Percentiles rank a stretch among this genome's conserved stretches.
Evolutionary conservation across 257 asterid species (phyloP).

Genomic region (Capsicum chinense): DNA sequence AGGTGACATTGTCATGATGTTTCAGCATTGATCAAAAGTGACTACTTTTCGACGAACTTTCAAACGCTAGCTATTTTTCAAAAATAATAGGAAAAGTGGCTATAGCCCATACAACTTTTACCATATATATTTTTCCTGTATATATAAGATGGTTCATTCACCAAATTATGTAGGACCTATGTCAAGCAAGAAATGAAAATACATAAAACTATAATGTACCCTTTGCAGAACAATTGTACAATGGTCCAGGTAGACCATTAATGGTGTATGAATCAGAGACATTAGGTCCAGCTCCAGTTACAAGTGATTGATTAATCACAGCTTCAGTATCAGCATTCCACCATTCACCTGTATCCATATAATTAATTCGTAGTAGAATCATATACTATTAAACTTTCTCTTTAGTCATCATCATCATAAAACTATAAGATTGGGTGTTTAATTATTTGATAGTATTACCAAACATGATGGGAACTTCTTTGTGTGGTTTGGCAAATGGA

Average conservation of each 20-base stretch:
- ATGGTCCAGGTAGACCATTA: conserved; percentile 66
- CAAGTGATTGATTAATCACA: conserved; percentile 56
- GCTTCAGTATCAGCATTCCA: conserved; percentile 64
- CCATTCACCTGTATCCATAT: conserved; percentile 60
- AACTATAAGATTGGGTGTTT: background rate
- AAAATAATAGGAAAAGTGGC: background rate
- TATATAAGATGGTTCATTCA: background rate
- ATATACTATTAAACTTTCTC: background rate
- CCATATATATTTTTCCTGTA: too few relatives aligned
- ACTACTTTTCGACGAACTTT: too few relatives aligned
- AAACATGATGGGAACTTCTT: conserved; percentile 59
- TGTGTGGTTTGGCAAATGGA: conserved; percentile 66
- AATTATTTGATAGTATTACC: conserved; percentile 43
- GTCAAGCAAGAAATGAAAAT: background rate
- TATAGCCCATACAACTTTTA: background rate
- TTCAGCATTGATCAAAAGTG: background rate
- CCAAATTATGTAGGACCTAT: background rate
- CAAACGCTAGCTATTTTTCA: too few relatives aligned
- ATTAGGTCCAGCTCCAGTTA: conserved; percentile 67
- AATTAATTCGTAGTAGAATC: background rate
- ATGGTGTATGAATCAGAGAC: conserved; percentile 71
- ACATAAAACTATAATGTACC: conserved; percentile 34
- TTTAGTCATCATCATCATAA: background rate
- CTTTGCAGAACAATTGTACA: conserved; percentile 61
- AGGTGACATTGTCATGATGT: too few relatives aligned